Conservation (phyloP, 2,329 filamentous ascomycete genomes). For the Penicillium concentricum region DNA sequence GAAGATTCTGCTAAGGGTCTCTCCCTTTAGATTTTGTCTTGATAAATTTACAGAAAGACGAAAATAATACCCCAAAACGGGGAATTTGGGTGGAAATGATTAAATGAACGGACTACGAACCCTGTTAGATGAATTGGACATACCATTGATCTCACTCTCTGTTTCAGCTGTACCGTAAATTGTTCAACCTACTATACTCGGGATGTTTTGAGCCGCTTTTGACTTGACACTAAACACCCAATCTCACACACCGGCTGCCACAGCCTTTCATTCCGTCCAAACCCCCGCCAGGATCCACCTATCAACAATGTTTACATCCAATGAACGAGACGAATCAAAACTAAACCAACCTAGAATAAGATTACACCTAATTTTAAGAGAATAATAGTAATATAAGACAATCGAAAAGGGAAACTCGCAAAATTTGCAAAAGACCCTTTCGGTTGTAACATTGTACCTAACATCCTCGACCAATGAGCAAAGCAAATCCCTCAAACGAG, state of each 20-base stretch:
- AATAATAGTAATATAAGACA: background rate
- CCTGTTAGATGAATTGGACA: constrained; percentile 19
- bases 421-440: background rate
- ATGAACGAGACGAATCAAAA: background rate
- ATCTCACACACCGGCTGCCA: constrained; percentile 2
- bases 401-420: background rate
- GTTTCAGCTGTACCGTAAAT: background rate
- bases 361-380: background rate
- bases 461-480: background rate
- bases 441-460: background rate
- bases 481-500: background rate
- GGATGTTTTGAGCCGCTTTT: background rate
- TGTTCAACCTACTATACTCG: background rate
- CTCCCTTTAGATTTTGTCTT: constrained; percentile 24
- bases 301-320: background rate
- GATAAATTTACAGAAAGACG: constrained; percentile 1
- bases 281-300: constrained; percentile 11
- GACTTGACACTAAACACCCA: background rate
- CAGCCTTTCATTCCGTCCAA: background rate
- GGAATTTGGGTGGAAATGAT: constrained; percentile 10
- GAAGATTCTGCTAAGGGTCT: constrained; percentile 50
- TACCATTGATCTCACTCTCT: constrained; percentile 6
- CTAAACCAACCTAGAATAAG: background rate
- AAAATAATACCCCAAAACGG: constrained; percentile 5
- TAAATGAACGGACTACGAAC: constrained; percentile 15